These are phyloP conservation scores for Trichomonas vaginalis DNA, from an alignment of 208 protist genomes.

Conservation along the genomic window DNA sequence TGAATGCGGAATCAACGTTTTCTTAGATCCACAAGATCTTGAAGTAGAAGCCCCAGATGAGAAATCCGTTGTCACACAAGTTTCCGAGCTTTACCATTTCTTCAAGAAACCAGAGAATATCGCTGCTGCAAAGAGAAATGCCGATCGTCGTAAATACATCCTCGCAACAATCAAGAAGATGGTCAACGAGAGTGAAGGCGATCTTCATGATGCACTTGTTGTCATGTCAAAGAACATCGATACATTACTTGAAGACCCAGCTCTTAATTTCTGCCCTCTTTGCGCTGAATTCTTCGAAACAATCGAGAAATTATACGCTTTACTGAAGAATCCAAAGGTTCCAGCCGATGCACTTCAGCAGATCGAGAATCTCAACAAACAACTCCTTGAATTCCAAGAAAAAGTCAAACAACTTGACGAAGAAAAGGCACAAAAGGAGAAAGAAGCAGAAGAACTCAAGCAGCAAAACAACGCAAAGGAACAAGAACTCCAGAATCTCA, in stretches of 20 bases:
- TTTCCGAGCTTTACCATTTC: slow-evolving; percentile 4
- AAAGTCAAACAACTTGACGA: not conserved
- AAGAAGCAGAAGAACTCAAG: not conserved
- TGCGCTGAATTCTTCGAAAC: not conserved
- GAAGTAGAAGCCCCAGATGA: not conserved
- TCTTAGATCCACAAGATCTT: not conserved
- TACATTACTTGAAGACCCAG: not conserved
- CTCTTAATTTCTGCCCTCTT: not conserved
- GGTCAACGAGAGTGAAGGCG: too few relatives aligned
- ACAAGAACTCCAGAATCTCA: not conserved
- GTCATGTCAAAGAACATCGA: too few relatives aligned
- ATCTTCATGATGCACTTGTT: too few relatives aligned
- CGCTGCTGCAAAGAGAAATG: too few relatives aligned
- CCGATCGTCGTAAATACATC: too few relatives aligned
- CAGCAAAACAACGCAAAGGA: not conserved
- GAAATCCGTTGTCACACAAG: not conserved
- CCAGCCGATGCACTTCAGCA: not conserved
- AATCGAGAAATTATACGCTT: not conserved
- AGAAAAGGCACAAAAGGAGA: not conserved
- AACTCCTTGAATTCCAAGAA: not conserved
- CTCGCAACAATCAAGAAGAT: too few relatives aligned
- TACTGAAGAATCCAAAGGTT: not conserved
- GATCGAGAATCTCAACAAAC: too few relatives aligned
- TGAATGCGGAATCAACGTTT: not conserved
- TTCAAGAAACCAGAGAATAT: not conserved